These are phyloP conservation scores for Nakazawaea ambrosiae DNA, from an alignment of 805 yeast genomes.

Conservation along the genomic window DNA sequence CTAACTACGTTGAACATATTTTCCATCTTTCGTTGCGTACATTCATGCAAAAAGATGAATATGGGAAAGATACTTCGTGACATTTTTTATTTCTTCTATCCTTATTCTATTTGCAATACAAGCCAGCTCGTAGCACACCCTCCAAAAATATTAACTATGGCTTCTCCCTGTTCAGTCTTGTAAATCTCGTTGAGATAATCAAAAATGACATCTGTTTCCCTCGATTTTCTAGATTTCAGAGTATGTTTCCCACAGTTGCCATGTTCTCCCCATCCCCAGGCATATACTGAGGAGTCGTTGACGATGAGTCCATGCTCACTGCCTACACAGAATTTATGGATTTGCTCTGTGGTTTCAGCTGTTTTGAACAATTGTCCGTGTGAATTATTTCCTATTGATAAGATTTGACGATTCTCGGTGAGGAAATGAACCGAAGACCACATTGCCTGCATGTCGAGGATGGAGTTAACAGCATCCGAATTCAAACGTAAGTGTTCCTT, in stretches of 20 bases:
- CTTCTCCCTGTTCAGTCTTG: slow-evolving; percentile 11
- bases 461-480: too few species aligned
- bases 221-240: slow-evolving; percentile 4
- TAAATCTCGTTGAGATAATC: slow-evolving; percentile 29
- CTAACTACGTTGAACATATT: slow-evolving; percentile 68
- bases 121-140: slow-evolving; percentile 74
- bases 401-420: slow-evolving; percentile 16
- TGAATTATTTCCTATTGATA: slow-evolving; percentile 66
- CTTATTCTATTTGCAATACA: too few species aligned
- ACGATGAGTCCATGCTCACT: slow-evolving; percentile 78
- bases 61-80: slow-evolving; percentile 76
- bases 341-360: slow-evolving; percentile 12
- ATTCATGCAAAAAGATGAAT: slow-evolving; percentile 45
- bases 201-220: slow-evolving; percentile 26
- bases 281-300: slow-evolving; percentile 30
- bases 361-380: slow-evolving; percentile 56
- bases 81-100: slow-evolving; percentile 33
- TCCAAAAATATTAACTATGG: slow-evolving; percentile 32
- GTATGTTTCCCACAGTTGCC: slow-evolving; percentile 79
- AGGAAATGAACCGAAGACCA: slow-evolving; percentile 73
- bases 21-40: slow-evolving; percentile 57
- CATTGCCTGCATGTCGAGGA: slow-evolving; percentile 40
- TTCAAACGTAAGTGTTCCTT: slow-evolving; percentile 2
- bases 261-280: slow-evolving; percentile 99
- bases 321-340: slow-evolving; percentile 43